phyloP scores from a whole-genome alignment of 768 basidiomycete genomes.

The Leccinum subgranulosum region DNA sequence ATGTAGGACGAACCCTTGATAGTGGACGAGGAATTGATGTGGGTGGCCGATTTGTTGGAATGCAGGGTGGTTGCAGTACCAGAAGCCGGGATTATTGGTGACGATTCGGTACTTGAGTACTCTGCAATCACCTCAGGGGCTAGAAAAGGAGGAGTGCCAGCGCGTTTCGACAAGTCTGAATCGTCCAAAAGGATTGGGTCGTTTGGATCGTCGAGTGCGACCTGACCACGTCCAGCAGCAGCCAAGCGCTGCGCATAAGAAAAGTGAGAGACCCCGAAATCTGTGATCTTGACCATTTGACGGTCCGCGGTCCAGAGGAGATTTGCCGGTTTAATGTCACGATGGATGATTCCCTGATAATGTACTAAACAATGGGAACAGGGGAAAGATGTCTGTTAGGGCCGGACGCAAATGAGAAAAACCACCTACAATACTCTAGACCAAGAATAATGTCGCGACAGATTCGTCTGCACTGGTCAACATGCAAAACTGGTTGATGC shows the following conservation, averaged over 20 bases:
- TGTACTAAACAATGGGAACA: slow-evolving; percentile 61
- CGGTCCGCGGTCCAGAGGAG: slow-evolving; percentile 88
- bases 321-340: slow-evolving; percentile 99
- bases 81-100: slow-evolving; percentile 31
- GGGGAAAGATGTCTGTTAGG: slow-evolving; percentile 1
- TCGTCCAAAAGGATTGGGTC: slow-evolving; percentile 78
- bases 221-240: slow-evolving; percentile 45
- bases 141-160: slow-evolving; percentile 94
- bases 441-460: slow-evolving; percentile 93
- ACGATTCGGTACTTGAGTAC: slow-evolving; percentile 37
- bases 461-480: slow-evolving; percentile 81
- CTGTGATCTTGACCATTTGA: slow-evolving; percentile 91
- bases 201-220: slow-evolving; percentile 41
- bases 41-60: slow-evolving; percentile 26
- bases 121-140: slow-evolving; percentile 93
- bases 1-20: slow-evolving; percentile 24
- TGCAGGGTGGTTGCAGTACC: slow-evolving; percentile 30
- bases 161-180: slow-evolving; percentile 82
- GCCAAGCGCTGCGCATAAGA: slow-evolving; percentile 83
- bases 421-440: slow-evolving; percentile 84
- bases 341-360: slow-evolving; percentile 96
- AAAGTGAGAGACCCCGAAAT: slow-evolving; percentile 97
- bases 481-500: slow-evolving; percentile 70
- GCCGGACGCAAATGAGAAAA: slow-evolving; percentile 4
- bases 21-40: slow-evolving; percentile 30